Evolutionary conservation across 768 basidiomycete genomes (phyloP), one percentile per base, ranked within the genome.

Genomic region (Neoboletus brunneissimus): DNA sequence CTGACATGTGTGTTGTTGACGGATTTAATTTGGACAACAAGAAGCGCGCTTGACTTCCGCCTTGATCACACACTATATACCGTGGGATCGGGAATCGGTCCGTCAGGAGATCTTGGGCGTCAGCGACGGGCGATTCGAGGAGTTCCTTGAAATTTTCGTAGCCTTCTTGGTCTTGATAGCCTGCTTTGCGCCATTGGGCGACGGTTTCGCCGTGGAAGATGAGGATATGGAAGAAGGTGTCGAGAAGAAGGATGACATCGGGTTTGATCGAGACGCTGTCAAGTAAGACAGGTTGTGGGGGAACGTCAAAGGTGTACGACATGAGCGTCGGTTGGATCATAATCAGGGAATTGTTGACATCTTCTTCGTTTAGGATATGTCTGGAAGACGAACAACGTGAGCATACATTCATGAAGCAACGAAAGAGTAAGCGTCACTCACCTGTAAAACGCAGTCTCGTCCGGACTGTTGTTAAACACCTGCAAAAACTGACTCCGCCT

Each of bases 251-350:
- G 67, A 99, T 87, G 59, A 95, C 93, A 66, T 98, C 97, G 43
- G 91, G 90, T 73, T 96, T 94, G 76, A 98, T 98, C 48, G 96
- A 98, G 44, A 99, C 87, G 51, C 92, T 95, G 77, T 99, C 97
- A 32, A 99, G 86, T 20, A 99, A 79, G 32, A 98, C 96, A 18
- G 97, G 97, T 64, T 94, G 91, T 15, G 97, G 88, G 11, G 86
- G 82, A 3, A 86, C 83, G 69, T 99, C 97, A 70, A 98, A 90
- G 9, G 89, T 88, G 74, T 98, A 99, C 3, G 94, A 95, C 95
- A 98, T 98, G 49, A 99, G 83, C 9, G 97, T 99, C 4, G 97
- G 97, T 72, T 99, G 97, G 49, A 99, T 99, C 97, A 98, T 98
- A 74, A 98, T 97, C 55, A 99, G 76, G 15, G 96, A 98, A 74